Evolutionary conservation across 108 stramenopile species (phyloP).

Genomic region (Cyclotella kingstonii): DNA sequence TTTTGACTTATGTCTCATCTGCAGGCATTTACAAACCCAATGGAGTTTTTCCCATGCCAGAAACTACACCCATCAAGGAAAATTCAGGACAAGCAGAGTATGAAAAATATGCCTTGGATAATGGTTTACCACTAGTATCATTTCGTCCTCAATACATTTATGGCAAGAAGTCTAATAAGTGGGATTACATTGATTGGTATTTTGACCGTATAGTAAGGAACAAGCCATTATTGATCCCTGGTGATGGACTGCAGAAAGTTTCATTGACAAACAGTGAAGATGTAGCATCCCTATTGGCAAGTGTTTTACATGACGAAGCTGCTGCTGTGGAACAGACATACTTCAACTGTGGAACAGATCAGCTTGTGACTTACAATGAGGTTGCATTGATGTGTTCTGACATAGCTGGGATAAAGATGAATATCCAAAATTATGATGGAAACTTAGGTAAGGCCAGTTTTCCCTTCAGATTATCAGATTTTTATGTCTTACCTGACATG

Average conservation of each 20-base stretch:
- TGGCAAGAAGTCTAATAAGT: constrained; percentile 78
- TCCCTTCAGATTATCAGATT: constrained; percentile 75
- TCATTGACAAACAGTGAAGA: constrained; percentile 79
- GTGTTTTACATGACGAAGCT: constrained; percentile 68
- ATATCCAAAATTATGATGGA: constrained; percentile 66
- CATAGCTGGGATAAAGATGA: constrained; percentile 65
- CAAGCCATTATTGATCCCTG: constrained; percentile 71
- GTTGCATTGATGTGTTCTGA: constrained; percentile 78
- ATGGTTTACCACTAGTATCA: constrained; percentile 68
- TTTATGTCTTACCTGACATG: constrained; percentile 75
- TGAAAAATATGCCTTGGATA: constrained; percentile 65
- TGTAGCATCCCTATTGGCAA: constrained; percentile 72
- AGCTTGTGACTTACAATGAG: constrained; percentile 69
- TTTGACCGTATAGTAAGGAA: constrained; percentile 70
- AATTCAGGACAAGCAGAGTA: constrained; percentile 65
- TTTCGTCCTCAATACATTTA: constrained; percentile 87
- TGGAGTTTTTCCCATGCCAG: constrained; percentile 73
- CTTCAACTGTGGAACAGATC: constrained; percentile 85
- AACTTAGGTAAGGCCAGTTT: constrained; percentile 71
- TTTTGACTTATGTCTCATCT: constrained; percentile 71
- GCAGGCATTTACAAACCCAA: constrained; percentile 80
- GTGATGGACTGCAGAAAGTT: constrained; percentile 76
- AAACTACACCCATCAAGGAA: constrained; percentile 77
- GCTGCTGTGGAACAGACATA: constrained; percentile 71
- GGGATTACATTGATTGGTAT: constrained; percentile 85